A percentile compares a stretch with the other conserved stretches of the same genome.
These are phyloP conservation scores for Hippophae gyantsensis DNA, from an alignment of 306 rosid genomes.

Conservation along the genomic window DNA sequence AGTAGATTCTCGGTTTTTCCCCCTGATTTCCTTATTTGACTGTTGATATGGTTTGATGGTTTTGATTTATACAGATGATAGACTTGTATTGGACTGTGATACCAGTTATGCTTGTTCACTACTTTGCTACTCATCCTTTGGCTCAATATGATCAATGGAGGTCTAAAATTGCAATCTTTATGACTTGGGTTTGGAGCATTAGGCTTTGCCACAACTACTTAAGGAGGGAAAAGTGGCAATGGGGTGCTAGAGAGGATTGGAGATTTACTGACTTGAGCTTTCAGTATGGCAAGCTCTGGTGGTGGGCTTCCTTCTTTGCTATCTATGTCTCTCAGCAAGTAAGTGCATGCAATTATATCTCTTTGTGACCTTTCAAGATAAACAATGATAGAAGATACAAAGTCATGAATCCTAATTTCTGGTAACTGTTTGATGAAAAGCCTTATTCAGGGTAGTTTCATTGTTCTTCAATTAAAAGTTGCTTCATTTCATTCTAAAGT, in stretches of 20 bases:
- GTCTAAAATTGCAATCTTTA: constrained; percentile 40
- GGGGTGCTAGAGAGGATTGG: constrained; percentile 96
- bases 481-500: too few relatives aligned
- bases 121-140: constrained; percentile 66
- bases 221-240: constrained; percentile 78
- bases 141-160: constrained; percentile 56
- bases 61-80: constrained; percentile 60
- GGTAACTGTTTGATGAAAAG: constrained; percentile 25
- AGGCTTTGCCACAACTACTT: constrained; percentile 83
- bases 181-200: constrained; percentile 75
- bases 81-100: constrained; percentile 86
- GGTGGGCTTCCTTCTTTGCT: constrained; percentile 86
- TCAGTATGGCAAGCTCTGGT: constrained; percentile 69
- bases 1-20: too few relatives aligned
- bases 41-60: neutral
- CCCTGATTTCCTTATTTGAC: neutral
- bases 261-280: constrained; percentile 70
- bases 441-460: neutral
- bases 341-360: neutral
- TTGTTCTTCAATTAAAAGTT: too few relatives aligned
- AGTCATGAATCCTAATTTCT: neutral
- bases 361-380: neutral
- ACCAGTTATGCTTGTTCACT: constrained; percentile 72
- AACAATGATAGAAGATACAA: neutral
- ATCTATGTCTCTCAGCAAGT: constrained; percentile 89